These are phyloP conservation scores for Phalaenopsis hybrid DNA, from an alignment of 116 monocot genomes.

Conservation along the genomic window DNA sequence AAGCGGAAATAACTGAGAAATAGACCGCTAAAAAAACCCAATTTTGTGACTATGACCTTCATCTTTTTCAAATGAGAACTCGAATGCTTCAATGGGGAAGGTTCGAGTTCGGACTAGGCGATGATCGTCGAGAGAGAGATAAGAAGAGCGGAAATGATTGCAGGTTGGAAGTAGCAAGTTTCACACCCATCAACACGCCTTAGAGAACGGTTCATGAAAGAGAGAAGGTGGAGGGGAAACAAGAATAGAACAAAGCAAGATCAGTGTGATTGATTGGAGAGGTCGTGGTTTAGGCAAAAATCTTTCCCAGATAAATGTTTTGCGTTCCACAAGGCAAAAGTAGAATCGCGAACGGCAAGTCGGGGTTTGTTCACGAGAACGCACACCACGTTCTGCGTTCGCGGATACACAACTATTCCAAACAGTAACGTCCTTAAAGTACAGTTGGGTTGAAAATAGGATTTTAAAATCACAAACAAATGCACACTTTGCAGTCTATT, in stretches of 20 bases:
- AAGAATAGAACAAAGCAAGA: background rate
- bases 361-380: no score
- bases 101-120: conserved; percentile 7
- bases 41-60: conserved; percentile 1
- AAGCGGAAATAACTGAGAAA: background rate
- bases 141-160: background rate
- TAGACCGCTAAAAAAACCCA: conserved; percentile 1
- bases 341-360: no score
- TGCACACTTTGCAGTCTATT: no score
- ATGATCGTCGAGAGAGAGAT: background rate
- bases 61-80: conserved; percentile 4
- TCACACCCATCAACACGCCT: background rate
- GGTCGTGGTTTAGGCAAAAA: background rate
- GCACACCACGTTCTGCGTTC: no score
- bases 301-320: no score
- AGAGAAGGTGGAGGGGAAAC: conserved; percentile 7
- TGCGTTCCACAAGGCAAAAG: no score
- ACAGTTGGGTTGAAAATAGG: no score
- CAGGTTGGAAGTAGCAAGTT: background rate
- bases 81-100: background rate
- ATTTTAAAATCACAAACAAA: no score
- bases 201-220: background rate
- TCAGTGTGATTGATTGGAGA: background rate
- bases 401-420: no score
- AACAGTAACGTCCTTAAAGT: no score